Evolutionary conservation across 2,329 filamentous ascomycete species (phyloP), one percentile per base, ranked within the genome.

Genomic region (Curvularia spicifera): DNA sequence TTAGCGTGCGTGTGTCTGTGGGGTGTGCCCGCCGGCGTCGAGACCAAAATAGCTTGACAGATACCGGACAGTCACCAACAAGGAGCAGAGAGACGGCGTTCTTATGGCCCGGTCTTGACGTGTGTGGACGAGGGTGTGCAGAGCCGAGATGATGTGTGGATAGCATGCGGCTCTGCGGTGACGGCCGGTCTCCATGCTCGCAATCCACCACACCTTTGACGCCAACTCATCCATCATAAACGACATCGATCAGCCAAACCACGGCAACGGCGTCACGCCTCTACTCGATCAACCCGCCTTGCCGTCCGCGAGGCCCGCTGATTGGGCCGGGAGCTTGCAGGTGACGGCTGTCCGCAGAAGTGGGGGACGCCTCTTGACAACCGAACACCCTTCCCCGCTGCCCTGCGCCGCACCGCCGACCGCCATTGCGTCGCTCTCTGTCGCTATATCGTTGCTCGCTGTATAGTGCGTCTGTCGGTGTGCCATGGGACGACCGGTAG

Each of bases 381-480:
- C 29, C 53, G 43, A 46, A 53, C 50, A 59, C 57, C 55, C 51
- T 26, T 59, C 49, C 26, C 59, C 51, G 51, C 60, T 50, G 54
- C 40, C 29, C 47, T 48, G 45, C 60, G 51, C 60, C 46, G 51
- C 44, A 37, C 47, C 48, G 45, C 58, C 60, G 57, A 65, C 63
- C 63, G 63, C 63, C 51, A 31, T 49, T 63, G 51, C 28, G 18
- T 18, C 35, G 53, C 56, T 53, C 43, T 63, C 53, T 33, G 28
- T 18, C 35, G 51, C 53, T 53, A n/a, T 18, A 15, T 13, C 2
- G 12, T 20, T 28, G 10, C 28, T 0, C 28, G 35, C 13, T 51
- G 20, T 56, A 63, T 58, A 48, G 45, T 24, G 12, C 22, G 53
- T 8, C 3, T 63, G 58, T 61, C 63, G 63, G 63, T 65, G 60